These are phyloP conservation scores for Butyriboletus loyo DNA, from an alignment of 768 basidiomycete species.

Conservation along the genomic window DNA sequence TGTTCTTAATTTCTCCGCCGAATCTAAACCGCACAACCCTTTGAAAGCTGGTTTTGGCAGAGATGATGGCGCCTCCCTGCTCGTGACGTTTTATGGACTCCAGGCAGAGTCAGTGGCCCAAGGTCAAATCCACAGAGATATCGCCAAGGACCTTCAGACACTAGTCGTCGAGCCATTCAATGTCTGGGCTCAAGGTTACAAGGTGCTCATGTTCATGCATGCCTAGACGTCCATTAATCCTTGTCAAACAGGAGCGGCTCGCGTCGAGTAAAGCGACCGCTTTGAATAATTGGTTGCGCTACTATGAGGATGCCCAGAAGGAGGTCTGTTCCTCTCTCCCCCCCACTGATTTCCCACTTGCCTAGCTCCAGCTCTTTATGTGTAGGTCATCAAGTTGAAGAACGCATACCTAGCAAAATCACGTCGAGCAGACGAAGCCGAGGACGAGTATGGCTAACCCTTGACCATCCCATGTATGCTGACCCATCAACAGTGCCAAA, in stretches of 20 bases:
- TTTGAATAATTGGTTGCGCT: constrained; percentile 62
- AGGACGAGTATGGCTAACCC: constrained; percentile 74
- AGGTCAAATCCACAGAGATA: constrained; percentile 68
- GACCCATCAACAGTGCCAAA: constrained; percentile 57
- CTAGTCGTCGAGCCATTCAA: constrained; percentile 80
- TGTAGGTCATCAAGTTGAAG: constrained; percentile 61
- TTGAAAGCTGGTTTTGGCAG: constrained; percentile 63
- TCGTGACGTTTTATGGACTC: constrained; percentile 76
- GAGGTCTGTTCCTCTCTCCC: constrained; percentile 44
- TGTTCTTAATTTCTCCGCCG: constrained; percentile 7
- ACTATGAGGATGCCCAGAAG: constrained; percentile 66
- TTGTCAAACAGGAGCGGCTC: constrained; percentile 52
- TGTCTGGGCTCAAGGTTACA: constrained; percentile 73
- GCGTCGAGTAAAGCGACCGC: constrained; percentile 53
- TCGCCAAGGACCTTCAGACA: constrained; percentile 72
- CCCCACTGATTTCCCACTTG: neutral
- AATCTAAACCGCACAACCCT: constrained; percentile 5
- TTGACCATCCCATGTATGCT: neutral
- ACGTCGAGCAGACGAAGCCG: constrained; percentile 84
- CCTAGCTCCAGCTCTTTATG: constrained; percentile 7
- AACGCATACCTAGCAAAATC: constrained; percentile 74
- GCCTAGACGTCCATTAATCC: constrained; percentile 12
- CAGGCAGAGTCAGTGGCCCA: constrained; percentile 69
- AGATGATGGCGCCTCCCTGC: constrained; percentile 84
- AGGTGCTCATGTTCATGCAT: constrained; percentile 38